Conservation (phyloP, 495 filamentous ascomycete species). For the Talaromyces adpressus region DNA sequence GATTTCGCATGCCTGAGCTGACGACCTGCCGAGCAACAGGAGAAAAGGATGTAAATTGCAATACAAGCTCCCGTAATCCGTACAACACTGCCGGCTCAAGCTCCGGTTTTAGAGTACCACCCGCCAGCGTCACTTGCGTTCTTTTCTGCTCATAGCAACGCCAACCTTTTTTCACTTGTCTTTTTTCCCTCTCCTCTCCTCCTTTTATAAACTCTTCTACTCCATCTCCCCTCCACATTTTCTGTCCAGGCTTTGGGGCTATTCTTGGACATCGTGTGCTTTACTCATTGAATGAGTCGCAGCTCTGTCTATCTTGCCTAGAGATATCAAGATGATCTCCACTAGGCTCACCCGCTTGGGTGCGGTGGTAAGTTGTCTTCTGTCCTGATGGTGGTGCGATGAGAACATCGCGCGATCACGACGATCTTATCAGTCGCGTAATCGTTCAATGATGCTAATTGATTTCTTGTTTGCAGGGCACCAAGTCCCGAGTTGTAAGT, state of each 20-base stretch:
- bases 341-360: slow-evolving; percentile 49
- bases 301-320: slow-evolving; percentile 21
- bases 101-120: slow-evolving; percentile 10
- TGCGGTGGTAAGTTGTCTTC: slow-evolving; percentile 44
- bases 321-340: slow-evolving; percentile 48
- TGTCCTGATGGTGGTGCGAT: slow-evolving; percentile 1
- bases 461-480: slow-evolving; percentile 22
- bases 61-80: background rate
- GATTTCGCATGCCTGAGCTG: background rate
- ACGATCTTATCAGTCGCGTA: background rate
- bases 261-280: slow-evolving; percentile 11
- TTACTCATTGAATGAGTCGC: slow-evolving; percentile 31
- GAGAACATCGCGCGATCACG: slow-evolving; percentile 3
- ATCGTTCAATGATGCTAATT: slow-evolving; percentile 18
- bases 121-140: slow-evolving; percentile 14
- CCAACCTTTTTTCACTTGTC: slow-evolving; percentile 31
- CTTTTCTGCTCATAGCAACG: slow-evolving; percentile 34
- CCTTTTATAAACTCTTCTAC: slow-evolving; percentile 12
- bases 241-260: slow-evolving; percentile 18
- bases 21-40: background rate
- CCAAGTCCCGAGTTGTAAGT: slow-evolving; percentile 51
- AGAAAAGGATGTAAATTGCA: background rate
- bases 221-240: slow-evolving; percentile 19
- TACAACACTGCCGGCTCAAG: slow-evolving; percentile 2
- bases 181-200: slow-evolving; percentile 20